Base-by-base conservation (phyloP, 2,329 filamentous ascomycete genomes). In the Coniochaeta sp. region DNA sequence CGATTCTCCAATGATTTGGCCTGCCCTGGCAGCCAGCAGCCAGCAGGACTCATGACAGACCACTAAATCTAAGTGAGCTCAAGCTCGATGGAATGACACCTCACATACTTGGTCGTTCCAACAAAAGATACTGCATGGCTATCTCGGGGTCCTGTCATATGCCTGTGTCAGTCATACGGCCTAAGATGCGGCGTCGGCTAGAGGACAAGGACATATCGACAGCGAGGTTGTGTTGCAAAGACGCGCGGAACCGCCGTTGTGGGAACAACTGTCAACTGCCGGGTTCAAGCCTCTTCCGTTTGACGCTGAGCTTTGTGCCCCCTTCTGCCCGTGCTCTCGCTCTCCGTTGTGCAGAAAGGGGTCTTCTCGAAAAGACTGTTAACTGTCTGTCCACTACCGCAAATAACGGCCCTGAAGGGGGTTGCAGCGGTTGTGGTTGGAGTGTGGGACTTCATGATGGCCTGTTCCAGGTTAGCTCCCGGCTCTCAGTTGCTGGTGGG, bases 201-300 rank as follows among this genome's bases (percentile, higher is more conserved):
- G 26, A 52, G 47, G 24, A 28, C 47, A 52, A 24, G 47, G 26
- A 52, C 26, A 52, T 26, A 24, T 24, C 14, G 47, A 52, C 47
- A 16, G n/a, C 24, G 26, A 30, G 24, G 12, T 17, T 52, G 47
- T 52, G 47, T 52, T 52, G 47, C 47, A 52, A 30, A 30, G 47
- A 52, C 47, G 47, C 24, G 47, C 47, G 47, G 47, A 52, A 28
- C 26, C 47, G 22, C 47, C 26, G 10, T 52, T 16, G 5, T 10
- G 24, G 24, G 7, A 24, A n/a, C n/a, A n/a, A n/a, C n/a, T n/a
- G n/a, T n/a, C 30, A 52, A 52, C 47, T 52, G 47, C 47, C 47
- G 47, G 47, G 47, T 30, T 52, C 47, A 52, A 52, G 47, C 47
- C 47, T 52, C 47, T 52, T 52, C 47, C 47, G 26, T 52, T 52